phyloP scores from a whole-genome alignment of 2,329 filamentous ascomycete species.

The Xylariales sp. region DNA sequence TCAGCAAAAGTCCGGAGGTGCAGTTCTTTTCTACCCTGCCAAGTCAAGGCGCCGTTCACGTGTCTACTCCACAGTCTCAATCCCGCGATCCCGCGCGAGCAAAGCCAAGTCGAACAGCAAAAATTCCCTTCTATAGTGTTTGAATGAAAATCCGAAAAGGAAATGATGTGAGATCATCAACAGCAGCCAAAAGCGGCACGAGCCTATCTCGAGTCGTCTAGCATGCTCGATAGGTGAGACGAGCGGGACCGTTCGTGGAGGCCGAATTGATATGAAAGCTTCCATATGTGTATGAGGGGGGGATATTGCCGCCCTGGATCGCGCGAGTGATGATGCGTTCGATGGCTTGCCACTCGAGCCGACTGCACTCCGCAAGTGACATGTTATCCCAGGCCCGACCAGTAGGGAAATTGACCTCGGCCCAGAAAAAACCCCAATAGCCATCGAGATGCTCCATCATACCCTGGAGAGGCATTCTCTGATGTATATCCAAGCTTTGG shows the following conservation, averaged over 20 bases:
- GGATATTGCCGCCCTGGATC: slow-evolving; percentile 37
- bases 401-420: slow-evolving; percentile 57
- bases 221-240: background rate
- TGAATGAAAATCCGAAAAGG: slow-evolving; percentile 20
- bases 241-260: background rate
- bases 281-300: slow-evolving; percentile 26
- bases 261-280: slow-evolving; percentile 13
- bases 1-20: slow-evolving; percentile 2
- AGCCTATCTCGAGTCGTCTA: slow-evolving; percentile 10
- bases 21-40: slow-evolving; percentile 3
- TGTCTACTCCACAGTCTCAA: background rate
- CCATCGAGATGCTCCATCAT: slow-evolving; percentile 50
- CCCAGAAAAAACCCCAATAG: slow-evolving; percentile 66
- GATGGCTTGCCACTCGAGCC: slow-evolving; percentile 61
- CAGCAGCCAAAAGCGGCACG: background rate
- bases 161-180: background rate
- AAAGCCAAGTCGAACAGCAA: background rate
- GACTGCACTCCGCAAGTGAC: slow-evolving; percentile 60
- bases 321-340: slow-evolving; percentile 59
- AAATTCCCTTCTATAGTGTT: background rate
- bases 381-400: slow-evolving; percentile 59
- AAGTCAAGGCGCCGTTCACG: slow-evolving; percentile 1
- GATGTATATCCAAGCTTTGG: slow-evolving; percentile 54
- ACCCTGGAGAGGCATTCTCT: slow-evolving; percentile 54
- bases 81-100: background rate